Evolutionary conservation across 2,329 filamentous ascomycete genomes (phyloP), one percentile per base, ranked within the genome.

Genomic region (Alternaria viburni): DNA sequence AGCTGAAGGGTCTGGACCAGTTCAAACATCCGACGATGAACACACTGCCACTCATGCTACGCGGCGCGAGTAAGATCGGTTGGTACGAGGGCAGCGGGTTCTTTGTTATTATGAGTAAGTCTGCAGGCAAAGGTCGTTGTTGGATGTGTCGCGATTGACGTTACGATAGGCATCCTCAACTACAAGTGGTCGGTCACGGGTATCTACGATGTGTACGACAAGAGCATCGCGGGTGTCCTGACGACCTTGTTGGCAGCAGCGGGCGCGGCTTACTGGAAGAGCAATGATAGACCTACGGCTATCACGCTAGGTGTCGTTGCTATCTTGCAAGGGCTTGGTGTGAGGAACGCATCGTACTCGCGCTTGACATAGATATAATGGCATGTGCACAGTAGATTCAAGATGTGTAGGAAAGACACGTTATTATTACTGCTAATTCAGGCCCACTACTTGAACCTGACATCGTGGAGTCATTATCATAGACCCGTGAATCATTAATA

Each of bases 61-160:
- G 71, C 12, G 72, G 73, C 21, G 74, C 76, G 10, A 69, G 75
- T n/a, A 74, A 73, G 50, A 71, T 74, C 4, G 76, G 77, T 10
- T 80, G 77, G 77, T 80, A 77, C 50, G 76, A 80, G 54, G 77
- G 77, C 9, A 75, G 73, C 51, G 74, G 75, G 0, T 80, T 79
- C 69, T 77, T 80, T 49, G 56, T 72, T 3, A 76, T 80, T 17
- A 67, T 77, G 57, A 68, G 77, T 79, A 71, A 43, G 71, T 56
- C 17, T 19, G 2, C 11, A 5, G 6, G 9, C 17, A 25, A 25
- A 25, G 25, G 25, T 9, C 8, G 25, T 26, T 26, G 25, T 26
- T 26, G 25, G 8, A 9, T 26, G 25, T 26, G 25, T 26, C 26
- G 44, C 21, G 12, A 43, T 23, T 55, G n/a, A 43, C 6, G 6